Conservation (phyloP, 2,329 filamentous ascomycete genomes). For the Pseudocercospora pini-densiflorae region DNA sequence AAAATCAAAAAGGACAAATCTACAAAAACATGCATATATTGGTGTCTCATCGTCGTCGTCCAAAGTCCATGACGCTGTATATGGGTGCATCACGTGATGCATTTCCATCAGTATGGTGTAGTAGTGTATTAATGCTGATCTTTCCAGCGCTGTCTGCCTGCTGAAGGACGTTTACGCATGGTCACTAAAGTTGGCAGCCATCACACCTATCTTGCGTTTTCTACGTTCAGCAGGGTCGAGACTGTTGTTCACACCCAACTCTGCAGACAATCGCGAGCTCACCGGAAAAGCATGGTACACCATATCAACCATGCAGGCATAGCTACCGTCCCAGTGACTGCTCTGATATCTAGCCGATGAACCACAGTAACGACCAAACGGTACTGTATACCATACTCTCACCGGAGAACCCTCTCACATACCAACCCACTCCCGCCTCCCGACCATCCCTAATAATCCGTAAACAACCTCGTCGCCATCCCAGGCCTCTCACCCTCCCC, state of each 20-base stretch:
- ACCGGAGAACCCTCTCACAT: too few species aligned
- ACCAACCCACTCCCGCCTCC: too few species aligned
- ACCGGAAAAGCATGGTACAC: not conserved
- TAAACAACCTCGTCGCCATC: constrained; percentile 5
- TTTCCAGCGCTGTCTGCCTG: too few species aligned
- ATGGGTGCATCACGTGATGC: not conserved
- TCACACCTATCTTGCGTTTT: not conserved
- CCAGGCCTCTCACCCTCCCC: not conserved
- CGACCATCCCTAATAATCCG: not conserved
- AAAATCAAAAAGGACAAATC: constrained; percentile 17
- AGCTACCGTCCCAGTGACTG: not conserved
- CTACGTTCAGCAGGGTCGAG: not conserved
- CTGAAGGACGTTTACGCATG: not conserved
- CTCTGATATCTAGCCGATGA: too few species aligned
- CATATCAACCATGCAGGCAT: not conserved
- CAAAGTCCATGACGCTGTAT: constrained; percentile 1
- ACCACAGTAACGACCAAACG: too few species aligned
- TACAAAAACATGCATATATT: constrained; percentile 6
- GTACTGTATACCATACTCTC: too few species aligned
- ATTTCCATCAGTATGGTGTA: not conserved
- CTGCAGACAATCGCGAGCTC: not conserved
- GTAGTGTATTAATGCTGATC: not conserved
- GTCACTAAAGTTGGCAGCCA: not conserved
- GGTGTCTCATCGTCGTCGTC: not conserved
- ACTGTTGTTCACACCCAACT: not conserved